Evolutionary conservation across 176 grass and related monocot genomes (phyloP), one percentile per base, ranked within the genome.

Genomic region (Chrysopogon serrulatus): DNA sequence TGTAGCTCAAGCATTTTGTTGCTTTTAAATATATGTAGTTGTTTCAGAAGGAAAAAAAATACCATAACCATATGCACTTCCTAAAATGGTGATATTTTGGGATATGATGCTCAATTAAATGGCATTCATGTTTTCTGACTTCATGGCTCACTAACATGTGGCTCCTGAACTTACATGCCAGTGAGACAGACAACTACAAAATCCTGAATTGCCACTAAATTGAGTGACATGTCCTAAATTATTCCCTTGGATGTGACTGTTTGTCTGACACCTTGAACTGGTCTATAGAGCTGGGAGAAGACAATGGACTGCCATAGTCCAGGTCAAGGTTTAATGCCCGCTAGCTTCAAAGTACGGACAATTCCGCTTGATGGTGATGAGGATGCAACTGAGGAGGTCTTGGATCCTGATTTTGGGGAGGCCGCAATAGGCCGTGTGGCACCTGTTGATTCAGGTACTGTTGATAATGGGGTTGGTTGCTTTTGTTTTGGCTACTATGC

Each of bases 281-380:
- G 54, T 76, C 32, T 71, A 16, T 81, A 97, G 94, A 97, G 94
- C 86, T 97, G 94, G 94, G 94, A 97, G 85, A 97, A 94, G 77
- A 97, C 94, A 79, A 97, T 97, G 91, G 94, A 97, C 53, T 97
- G 94, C 79, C 94, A 97, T 77, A 97, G 91, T 84, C 94, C 94
- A 71, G 94, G 94, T 21, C 94, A 97, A 74, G 94, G 94, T 23
- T 83, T 97, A 73, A 97, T 97, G 94, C 94, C 91, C 69, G 94
- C 91, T 63, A 97, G 91, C 85, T 97, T 97, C 76, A 97, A 97
- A 86, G 94, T 97, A 40, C 82, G 94, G 27, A 94, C 89, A 14
- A 81, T 94, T 81, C 94, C 83, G 18, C 91, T 97, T 63, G 94
- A 97, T 49, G 83, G 89, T 18, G 94, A 97, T 76, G 94, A 94